phyloP scores from a whole-genome alignment of 305 asterid genomes.

The Rubia tinctorum region DNA sequence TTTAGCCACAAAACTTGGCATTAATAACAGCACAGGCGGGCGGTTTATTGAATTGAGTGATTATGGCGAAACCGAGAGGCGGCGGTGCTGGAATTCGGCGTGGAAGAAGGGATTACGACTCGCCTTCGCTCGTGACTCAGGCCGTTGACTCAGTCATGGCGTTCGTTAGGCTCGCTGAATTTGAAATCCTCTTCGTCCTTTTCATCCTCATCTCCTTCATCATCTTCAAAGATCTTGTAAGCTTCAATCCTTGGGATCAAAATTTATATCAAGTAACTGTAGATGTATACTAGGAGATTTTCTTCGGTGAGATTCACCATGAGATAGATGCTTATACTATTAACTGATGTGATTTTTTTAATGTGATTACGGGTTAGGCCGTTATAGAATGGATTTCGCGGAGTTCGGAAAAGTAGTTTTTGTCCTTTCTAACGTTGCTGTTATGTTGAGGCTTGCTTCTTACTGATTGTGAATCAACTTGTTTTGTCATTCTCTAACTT shows the following conservation, averaged over 20 bases:
- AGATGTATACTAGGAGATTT: background rate
- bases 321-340: background rate
- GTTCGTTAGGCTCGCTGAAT: conserved; percentile 73
- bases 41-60: conserved; percentile 2
- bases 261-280: background rate
- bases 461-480: background rate
- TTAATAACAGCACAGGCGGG: background rate
- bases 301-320: background rate
- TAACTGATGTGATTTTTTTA: background rate
- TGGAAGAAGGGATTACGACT: conserved; percentile 19
- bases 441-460: conserved; percentile 3
- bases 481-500: background rate
- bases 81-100: conserved; percentile 24
- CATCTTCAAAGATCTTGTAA: conserved; percentile 83
- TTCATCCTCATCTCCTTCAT: conserved; percentile 60
- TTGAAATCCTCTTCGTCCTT: conserved; percentile 81
- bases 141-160: conserved; percentile 56
- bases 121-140: conserved; percentile 55
- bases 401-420: background rate
- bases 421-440: background rate
- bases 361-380: background rate
- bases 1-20: no score
- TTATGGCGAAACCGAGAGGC: conserved; percentile 20
- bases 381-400: background rate
- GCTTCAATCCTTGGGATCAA: background rate